Percentiles rank a stretch among this genome's conserved stretches.
phyloP scores from a whole-genome alignment of 495 filamentous ascomycete species.

The Thermothielavioides terrestris region DNA sequence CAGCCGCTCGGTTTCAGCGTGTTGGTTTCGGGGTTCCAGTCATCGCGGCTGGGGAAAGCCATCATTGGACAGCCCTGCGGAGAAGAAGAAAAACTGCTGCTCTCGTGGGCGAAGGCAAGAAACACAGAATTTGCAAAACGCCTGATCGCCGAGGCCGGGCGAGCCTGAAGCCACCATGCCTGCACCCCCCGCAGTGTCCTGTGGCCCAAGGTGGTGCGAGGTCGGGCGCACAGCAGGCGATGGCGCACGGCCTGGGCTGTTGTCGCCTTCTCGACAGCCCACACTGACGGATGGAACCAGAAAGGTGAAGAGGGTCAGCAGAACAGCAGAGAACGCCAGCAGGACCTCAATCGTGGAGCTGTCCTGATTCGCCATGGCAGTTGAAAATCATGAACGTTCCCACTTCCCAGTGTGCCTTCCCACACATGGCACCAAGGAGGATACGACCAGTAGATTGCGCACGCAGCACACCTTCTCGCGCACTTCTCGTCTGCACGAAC shows the following conservation, averaged over 20 bases:
- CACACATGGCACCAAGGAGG: slow-evolving; percentile 1
- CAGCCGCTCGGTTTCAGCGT: slow-evolving; percentile 12
- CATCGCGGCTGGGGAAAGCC: background rate
- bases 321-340: slow-evolving; percentile 1
- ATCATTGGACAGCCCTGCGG: slow-evolving; percentile 5
- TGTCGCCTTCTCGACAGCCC: slow-evolving; percentile 5
- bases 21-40: slow-evolving; percentile 7
- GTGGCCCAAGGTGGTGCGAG: background rate
- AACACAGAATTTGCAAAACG: slow-evolving; percentile 13
- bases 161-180: slow-evolving; percentile 10
- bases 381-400: background rate
- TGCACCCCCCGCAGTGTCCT: too few relatives aligned
- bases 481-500: slow-evolving; percentile 4
- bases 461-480: slow-evolving; percentile 11
- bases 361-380: background rate
- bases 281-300: background rate
- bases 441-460: too few relatives aligned
- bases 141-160: slow-evolving; percentile 14
- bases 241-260: slow-evolving; percentile 7
- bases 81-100: background rate
- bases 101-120: slow-evolving; percentile 9
- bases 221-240: background rate
- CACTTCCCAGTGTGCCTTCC: too few relatives aligned
- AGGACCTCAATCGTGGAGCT: background rate
- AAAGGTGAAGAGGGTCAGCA: background rate